Conservation (phyloP, 768 basidiomycete genomes). For the Suillus lakei region DNA sequence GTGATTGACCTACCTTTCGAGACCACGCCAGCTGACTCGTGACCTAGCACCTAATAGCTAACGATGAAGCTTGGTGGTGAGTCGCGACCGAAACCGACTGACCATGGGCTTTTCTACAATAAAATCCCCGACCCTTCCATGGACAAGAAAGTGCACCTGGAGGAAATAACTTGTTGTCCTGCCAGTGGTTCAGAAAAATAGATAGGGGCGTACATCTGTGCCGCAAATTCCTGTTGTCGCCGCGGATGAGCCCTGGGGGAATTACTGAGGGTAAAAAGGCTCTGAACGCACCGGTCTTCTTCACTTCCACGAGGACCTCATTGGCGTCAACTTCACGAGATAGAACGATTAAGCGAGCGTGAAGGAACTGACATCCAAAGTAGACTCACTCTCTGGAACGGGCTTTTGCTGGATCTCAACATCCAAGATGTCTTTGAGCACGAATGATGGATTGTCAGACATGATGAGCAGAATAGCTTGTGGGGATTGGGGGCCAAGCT, state of each 20-base stretch:
- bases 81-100: slow-evolving; percentile 13
- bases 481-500: slow-evolving; percentile 6
- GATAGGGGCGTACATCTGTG: slow-evolving; percentile 64
- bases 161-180: slow-evolving; percentile 11
- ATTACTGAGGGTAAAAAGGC: slow-evolving; percentile 2
- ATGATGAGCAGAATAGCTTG: slow-evolving; percentile 40
- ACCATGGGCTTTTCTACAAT: slow-evolving; percentile 84
- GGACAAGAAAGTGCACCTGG: slow-evolving; percentile 78
- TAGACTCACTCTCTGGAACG: slow-evolving; percentile 67
- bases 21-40: slow-evolving; percentile 88
- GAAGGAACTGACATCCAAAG: not conserved
- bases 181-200: slow-evolving; percentile 15
- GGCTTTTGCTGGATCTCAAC: slow-evolving; percentile 74
- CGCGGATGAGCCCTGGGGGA: slow-evolving; percentile 14
- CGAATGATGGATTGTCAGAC: slow-evolving; percentile 80
- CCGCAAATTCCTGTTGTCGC: slow-evolving; percentile 74
- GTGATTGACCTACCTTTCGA: slow-evolving; percentile 53
- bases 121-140: slow-evolving; percentile 84
- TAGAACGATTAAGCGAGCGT: slow-evolving; percentile 14
- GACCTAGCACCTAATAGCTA: slow-evolving; percentile 79
- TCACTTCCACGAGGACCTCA: slow-evolving; percentile 88
- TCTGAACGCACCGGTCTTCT: slow-evolving; percentile 80
- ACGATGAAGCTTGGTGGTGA: slow-evolving; percentile 5
- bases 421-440: slow-evolving; percentile 69
- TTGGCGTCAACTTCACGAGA: slow-evolving; percentile 58